Base-by-base conservation (phyloP, 768 basidiomycete genomes). In the Terana coerulea region DNA sequence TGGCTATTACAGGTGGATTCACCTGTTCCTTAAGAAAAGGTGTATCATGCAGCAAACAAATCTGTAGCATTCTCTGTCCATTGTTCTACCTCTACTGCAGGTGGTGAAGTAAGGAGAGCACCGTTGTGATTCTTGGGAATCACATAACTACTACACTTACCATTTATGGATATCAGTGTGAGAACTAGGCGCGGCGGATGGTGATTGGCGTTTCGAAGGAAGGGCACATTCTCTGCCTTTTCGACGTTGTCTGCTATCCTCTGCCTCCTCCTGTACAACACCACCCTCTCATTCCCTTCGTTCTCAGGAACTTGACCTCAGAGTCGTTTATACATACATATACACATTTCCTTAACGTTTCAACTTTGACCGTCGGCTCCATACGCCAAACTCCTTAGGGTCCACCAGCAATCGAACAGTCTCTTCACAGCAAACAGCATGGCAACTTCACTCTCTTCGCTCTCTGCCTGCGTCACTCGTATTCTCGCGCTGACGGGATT, bases 381-480 rank as follows among this genome's bases (percentile, higher is more conserved):
- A 47, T 47, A 46, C 51, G 53, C 42, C 55, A 45, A 56, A 49
- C 52, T 52, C 54, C 54, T 52, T 53, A 48, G 52, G 48, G 39
- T 47, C n/a, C 58, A 55, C 56, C 51, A 46, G 41, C 52, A 50
- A 36, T n/a, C 47, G 31, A n/a, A n/a, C n/a, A n/a, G n/a, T n/a
- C n/a, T n/a, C 39, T 33, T 36, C 44, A 48, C 44, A 25, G 37
- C 39, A 46, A 7, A 52, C 57, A 48, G 53, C 55, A 89, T 88
- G 86, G 75, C 87, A 59, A 70, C 86, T 54, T 80, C 86, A 25
- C 81, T 90, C 60, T 79, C 89, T 54, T 83, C 85, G 58, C 80
- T 95, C 59, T 94, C 95, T 54, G 95, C 95, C 51, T 92, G 91
- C 39, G 93, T 97, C 61, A 99, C 97, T 44, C 88, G 95, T 57